phyloP scores from a whole-genome alignment of 148 eudicot species.

The Rhododendron vialii region DNA sequence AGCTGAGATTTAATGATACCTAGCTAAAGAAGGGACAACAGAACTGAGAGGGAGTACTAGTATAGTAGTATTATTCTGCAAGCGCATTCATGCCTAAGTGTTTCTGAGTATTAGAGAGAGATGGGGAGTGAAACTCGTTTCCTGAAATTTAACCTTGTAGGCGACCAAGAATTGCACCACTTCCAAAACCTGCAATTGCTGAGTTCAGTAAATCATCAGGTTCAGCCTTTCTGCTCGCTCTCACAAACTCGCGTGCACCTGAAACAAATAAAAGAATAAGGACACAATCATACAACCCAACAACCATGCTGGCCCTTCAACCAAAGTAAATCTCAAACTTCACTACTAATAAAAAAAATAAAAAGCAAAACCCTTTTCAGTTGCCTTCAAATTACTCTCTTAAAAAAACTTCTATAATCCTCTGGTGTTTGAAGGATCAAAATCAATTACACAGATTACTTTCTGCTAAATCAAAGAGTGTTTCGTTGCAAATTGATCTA shows the following conservation, averaged over 20 bases:
- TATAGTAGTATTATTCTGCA: background rate
- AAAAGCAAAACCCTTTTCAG: background rate
- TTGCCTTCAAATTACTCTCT: background rate
- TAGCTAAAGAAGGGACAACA: background rate
- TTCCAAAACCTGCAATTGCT: slow-evolving; percentile 71
- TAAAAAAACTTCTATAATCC: background rate
- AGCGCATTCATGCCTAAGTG: background rate
- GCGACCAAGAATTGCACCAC: slow-evolving; percentile 87
- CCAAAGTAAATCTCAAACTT: background rate
- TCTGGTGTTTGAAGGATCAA: background rate
- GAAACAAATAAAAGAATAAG: slow-evolving; percentile 5
- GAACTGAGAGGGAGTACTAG: background rate
- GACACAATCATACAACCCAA: background rate
- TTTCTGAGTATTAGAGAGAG: background rate
- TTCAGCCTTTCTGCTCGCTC: slow-evolving; percentile 50
- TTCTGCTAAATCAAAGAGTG: background rate
- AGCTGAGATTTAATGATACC: background rate
- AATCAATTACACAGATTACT: background rate
- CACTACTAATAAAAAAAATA: background rate
- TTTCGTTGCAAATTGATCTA: background rate
- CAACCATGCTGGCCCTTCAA: background rate
- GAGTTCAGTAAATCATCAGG: slow-evolving; percentile 75
- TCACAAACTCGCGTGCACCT: slow-evolving; percentile 85
- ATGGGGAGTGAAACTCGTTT: background rate
- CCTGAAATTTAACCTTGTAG: slow-evolving; percentile 57